Evolutionary conservation across 2,329 filamentous ascomycete species (phyloP).

Genomic region (Colletotrichum shisoi): DNA sequence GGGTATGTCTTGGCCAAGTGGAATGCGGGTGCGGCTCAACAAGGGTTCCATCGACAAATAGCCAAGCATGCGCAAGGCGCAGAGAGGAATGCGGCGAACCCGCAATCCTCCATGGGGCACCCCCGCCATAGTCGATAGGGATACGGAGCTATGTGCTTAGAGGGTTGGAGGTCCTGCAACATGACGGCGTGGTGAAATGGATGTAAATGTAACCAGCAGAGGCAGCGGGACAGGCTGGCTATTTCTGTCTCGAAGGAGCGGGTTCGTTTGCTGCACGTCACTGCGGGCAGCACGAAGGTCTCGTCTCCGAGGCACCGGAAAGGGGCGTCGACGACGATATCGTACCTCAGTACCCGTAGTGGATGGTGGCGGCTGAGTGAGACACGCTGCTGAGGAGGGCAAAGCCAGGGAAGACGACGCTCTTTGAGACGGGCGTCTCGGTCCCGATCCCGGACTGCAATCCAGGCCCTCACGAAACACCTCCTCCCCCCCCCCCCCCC

Average conservation of each 20-base stretch:
- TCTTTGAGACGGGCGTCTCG: not conserved
- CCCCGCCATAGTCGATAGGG: not conserved
- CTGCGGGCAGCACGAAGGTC: not conserved
- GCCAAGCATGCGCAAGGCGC: constrained; percentile 12
- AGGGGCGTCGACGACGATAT: not conserved
- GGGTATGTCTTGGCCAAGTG: constrained; percentile 1
- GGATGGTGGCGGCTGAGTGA: not conserved
- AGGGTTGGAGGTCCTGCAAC: not conserved
- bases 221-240: not conserved
- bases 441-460: not conserved
- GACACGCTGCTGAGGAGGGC: not conserved
- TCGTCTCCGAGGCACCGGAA: not conserved
- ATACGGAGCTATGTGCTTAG: not conserved
- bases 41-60: constrained; percentile 6
- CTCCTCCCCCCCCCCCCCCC: not conserved
- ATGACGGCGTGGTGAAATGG: not conserved
- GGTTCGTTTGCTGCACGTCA: not conserved
- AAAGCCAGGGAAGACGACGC: not conserved
- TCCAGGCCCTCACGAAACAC: too few relatives aligned
- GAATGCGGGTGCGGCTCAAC: constrained; percentile 18
- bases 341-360: too few relatives aligned
- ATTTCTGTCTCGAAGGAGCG: constrained; percentile 1
- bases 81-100: not conserved
- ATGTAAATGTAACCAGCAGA: too few relatives aligned
- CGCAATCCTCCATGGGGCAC: constrained; percentile 10